Percentiles rank a stretch among this genome's conserved stretches.
Conservation (phyloP, 2,329 filamentous ascomycete genomes). For the Fonsecaea nubica region DNA sequence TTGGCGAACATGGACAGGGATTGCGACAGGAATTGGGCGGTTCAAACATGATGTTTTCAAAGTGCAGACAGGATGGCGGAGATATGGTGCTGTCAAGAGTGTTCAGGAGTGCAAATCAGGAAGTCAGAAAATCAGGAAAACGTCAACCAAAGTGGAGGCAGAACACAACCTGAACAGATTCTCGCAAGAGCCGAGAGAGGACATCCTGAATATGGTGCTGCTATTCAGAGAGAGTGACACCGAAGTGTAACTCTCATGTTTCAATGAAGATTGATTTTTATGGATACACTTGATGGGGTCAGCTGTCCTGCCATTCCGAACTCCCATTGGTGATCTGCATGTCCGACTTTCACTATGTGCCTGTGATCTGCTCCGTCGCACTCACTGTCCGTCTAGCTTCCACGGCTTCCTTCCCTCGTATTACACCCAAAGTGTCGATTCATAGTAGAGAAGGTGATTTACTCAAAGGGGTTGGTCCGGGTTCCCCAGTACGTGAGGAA, state of each 20-base stretch:
- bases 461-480: conserved; percentile 88
- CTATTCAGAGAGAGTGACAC: not conserved
- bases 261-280: conserved; percentile 12
- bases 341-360: conserved; percentile 6
- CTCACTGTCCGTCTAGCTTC: conserved; percentile 14
- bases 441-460: conserved; percentile 44
- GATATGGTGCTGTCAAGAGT: too few relatives aligned
- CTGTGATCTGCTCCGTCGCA: conserved; percentile 3
- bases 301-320: conserved; percentile 9
- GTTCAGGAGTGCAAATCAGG: too few relatives aligned
- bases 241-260: not conserved
- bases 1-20: not conserved
- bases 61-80: not conserved
- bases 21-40: not conserved
- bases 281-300: conserved; percentile 18
- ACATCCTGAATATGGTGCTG: not conserved
- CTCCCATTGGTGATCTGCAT: conserved; percentile 12
- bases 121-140: not conserved
- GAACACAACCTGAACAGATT: not conserved
- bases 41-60: not conserved
- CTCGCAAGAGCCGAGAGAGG: not conserved
- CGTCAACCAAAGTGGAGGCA: not conserved
- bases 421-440: not conserved
- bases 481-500: conserved; percentile 99
- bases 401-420: not conserved